Evolutionary conservation across 2,329 filamentous ascomycete genomes (phyloP).

Genomic region (Alternaria viburni): DNA sequence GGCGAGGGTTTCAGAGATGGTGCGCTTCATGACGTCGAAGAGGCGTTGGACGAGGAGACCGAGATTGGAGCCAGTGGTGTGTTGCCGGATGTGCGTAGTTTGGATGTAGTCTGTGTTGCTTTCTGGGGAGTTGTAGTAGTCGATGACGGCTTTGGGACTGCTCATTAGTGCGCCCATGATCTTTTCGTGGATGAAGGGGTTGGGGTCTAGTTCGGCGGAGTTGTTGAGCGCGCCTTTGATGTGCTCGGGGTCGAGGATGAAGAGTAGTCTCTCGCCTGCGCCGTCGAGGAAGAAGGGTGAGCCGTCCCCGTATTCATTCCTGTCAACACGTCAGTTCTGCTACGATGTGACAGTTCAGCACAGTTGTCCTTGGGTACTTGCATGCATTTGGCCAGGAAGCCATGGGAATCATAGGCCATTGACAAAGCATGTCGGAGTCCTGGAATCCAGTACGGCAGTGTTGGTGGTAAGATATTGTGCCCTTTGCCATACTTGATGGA

Average conservation of each 20-base stretch:
- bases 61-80: slow-evolving; percentile 12
- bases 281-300: slow-evolving; percentile 24
- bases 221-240: slow-evolving; percentile 15
- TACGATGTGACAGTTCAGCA: neutral
- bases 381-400: slow-evolving; percentile 20
- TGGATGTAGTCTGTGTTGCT: slow-evolving; percentile 16
- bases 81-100: slow-evolving; percentile 19
- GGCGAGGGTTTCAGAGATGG: slow-evolving; percentile 1
- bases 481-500: slow-evolving; percentile 13
- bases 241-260: slow-evolving; percentile 20
- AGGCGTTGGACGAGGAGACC: slow-evolving; percentile 13
- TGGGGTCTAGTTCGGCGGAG: slow-evolving; percentile 18
- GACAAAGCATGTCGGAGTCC: slow-evolving; percentile 22
- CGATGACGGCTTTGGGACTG: slow-evolving; percentile 18
- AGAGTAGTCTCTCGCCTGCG: slow-evolving; percentile 22
- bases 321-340: neutral
- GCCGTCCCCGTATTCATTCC: slow-evolving; percentile 20
- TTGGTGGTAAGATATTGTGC: slow-evolving; percentile 16
- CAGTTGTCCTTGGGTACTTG: neutral
- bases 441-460: slow-evolving; percentile 27
- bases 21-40: slow-evolving; percentile 10
- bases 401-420: slow-evolving; percentile 17
- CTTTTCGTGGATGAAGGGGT: slow-evolving; percentile 19
- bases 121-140: slow-evolving; percentile 16
- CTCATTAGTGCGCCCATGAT: slow-evolving; percentile 24